Conservation (phyloP, 2,329 filamentous ascomycete genomes). For the Coleophoma eucalyptorum region DNA sequence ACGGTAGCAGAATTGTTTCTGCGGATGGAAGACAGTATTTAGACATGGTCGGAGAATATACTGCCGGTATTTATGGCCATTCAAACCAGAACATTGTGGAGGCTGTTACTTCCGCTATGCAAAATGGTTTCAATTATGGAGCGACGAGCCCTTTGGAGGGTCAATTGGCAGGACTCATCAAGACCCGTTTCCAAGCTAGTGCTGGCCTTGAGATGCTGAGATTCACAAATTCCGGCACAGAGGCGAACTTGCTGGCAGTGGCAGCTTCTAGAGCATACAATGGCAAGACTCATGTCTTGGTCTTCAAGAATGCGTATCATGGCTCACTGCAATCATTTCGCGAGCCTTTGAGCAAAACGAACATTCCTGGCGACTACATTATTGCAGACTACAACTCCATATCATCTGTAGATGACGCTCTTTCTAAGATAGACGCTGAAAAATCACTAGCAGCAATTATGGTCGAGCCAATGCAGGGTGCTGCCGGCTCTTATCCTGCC, state of each 20-base stretch:
- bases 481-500: constrained; percentile 52
- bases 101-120: constrained; percentile 41
- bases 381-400: constrained; percentile 60
- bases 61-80: constrained; percentile 64
- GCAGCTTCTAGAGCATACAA: constrained; percentile 23
- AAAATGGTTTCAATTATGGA: constrained; percentile 47
- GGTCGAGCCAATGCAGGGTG: constrained; percentile 63
- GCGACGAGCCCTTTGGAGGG: constrained; percentile 47
- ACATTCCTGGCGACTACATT: constrained; percentile 26
- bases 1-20: constrained; percentile 7
- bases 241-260: constrained; percentile 59
- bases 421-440: constrained; percentile 33
- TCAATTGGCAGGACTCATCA: constrained; percentile 43
- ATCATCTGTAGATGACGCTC: constrained; percentile 38
- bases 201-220: constrained; percentile 49
- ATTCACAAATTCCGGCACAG: constrained; percentile 63
- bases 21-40: constrained; percentile 35
- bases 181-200: constrained; percentile 45
- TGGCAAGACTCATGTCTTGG: constrained; percentile 9
- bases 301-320: constrained; percentile 15
- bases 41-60: constrained; percentile 60
- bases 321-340: constrained; percentile 32
- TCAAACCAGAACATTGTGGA: constrained; percentile 49
- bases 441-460: constrained; percentile 45
- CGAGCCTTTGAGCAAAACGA: constrained; percentile 15